Evolutionary conservation across 768 basidiomycete species (phyloP).

Genomic region (Tulasnella sp.): DNA sequence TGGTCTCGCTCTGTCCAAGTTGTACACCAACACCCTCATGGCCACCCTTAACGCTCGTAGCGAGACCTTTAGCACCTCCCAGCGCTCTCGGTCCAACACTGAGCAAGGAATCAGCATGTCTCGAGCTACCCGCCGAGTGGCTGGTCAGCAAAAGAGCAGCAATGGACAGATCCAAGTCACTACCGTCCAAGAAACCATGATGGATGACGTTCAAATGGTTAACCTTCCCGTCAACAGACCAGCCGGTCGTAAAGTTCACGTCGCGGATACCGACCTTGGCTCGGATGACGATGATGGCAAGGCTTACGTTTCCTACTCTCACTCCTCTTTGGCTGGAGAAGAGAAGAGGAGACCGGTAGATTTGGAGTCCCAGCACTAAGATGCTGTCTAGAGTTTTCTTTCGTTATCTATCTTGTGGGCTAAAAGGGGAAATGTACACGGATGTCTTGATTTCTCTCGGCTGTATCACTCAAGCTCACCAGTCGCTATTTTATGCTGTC

Average conservation of each 20-base stretch:
- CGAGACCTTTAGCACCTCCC: conserved; percentile 7
- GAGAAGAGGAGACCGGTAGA: not conserved
- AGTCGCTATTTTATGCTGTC: conserved; percentile 5
- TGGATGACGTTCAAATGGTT: conserved; percentile 26
- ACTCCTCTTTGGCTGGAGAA: conserved; percentile 4
- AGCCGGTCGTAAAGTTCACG: not conserved
- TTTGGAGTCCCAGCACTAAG: not conserved
- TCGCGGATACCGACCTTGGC: not conserved
- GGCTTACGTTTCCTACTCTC: conserved; percentile 3
- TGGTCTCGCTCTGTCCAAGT: conserved; percentile 33
- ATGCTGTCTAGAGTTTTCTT: not conserved
- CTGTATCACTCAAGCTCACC: not conserved
- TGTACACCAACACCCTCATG: conserved; percentile 36
- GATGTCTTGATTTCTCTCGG: conserved; percentile 2
- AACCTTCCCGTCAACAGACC: conserved; percentile 9
- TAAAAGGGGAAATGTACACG: conserved; percentile 10
- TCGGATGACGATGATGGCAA: conserved; percentile 20
- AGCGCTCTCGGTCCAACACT: conserved; percentile 10
- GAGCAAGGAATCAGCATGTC: not conserved
- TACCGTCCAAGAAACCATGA: conserved; percentile 15
- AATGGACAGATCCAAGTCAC: conserved; percentile 20
- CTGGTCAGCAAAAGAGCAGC: not conserved
- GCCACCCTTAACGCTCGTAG: conserved; percentile 35
- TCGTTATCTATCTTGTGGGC: not conserved
- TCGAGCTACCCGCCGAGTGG: not conserved